Base-by-base conservation (phyloP, 1,284 basidiomycete genomes). In the Mycosarcoma mackinlayi region DNA sequence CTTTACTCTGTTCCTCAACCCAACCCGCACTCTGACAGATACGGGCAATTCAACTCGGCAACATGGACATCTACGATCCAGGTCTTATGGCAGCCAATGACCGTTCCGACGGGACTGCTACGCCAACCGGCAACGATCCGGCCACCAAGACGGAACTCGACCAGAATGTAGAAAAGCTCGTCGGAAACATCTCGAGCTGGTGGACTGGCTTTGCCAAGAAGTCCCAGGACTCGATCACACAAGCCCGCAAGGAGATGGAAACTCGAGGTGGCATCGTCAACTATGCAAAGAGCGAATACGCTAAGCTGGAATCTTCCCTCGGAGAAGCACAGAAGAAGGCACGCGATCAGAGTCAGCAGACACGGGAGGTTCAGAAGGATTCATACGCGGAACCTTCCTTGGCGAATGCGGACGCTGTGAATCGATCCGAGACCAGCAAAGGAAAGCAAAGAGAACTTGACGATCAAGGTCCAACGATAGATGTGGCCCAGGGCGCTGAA, bases 161-260 rank as follows among this genome's bases (percentile, higher is more conserved):
- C 39, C 62, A 73, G 25, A 73, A 77, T 18, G 78, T 82, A 10
- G 61, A 68, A 27, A 71, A 79, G 55, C 44, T 80, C 19, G 76
- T 79, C 0, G 71, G 75, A 11, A 73, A 75, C 34, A 63, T 82
- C 34, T 75, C 76, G 8, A 69, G 54, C 13, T 82, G 80, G 80
- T 82, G 78, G 77, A 61, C 50, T 14, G 77, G 73, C 28, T 54
- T 82, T 16, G 73, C 65, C 45, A 73, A 78, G 28, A 78, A 77
- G 62, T 79, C 78, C 2, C 71, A 75, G 37, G 66, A 73, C 30
- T 61, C 65, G 2, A 50, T 80, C 9, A 40, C 50, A 6, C 57
- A 63, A 14, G 78, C 76, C 3, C 57, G 73, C 19, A 52, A 70
- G 23, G 65, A 76, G 49, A 68, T 80, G 40, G 67, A 80, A 27